These are phyloP conservation scores for Globisporangium polare DNA, from an alignment of 352 stramenopile genomes.

Conservation along the genomic window DNA sequence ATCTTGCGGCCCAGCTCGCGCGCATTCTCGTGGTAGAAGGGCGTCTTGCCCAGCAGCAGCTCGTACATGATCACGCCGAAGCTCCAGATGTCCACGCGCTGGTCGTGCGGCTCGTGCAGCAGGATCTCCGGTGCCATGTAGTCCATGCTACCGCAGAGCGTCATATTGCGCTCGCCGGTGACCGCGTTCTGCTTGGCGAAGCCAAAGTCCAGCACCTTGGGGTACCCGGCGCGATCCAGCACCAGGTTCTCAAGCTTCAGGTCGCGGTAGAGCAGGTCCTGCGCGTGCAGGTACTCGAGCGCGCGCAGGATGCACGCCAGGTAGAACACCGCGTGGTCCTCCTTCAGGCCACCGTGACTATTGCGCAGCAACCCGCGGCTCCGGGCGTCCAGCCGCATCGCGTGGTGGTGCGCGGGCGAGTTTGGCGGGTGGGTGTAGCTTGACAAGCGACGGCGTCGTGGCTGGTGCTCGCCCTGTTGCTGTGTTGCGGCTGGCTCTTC, in stretches of 20 bases:
- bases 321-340: conserved; percentile 86
- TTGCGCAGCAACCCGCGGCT: conserved; percentile 42
- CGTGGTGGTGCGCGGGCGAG: neutral
- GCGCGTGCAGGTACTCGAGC: conserved; percentile 68
- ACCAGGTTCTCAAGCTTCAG: conserved; percentile 91
- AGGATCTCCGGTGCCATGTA: conserved; percentile 84
- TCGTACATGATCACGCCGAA: conserved; percentile 90
- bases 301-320: conserved; percentile 82
- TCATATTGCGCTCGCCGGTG: conserved; percentile 48
- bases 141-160: conserved; percentile 74
- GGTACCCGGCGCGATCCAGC: conserved; percentile 86
- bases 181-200: conserved; percentile 64
- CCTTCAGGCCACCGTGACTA: conserved; percentile 39
- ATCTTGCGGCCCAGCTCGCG: conserved; percentile 78
- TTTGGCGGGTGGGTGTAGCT: neutral
- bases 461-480: neutral
- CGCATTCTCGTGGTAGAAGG: conserved; percentile 83
- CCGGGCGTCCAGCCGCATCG: conserved; percentile 22
- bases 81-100: conserved; percentile 73
- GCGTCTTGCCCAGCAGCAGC: conserved; percentile 75
- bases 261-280: conserved; percentile 81
- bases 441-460: neutral
- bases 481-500: conserved; percentile 4
- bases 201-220: conserved; percentile 77
- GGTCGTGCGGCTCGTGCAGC: conserved; percentile 53